Percentiles rank a stretch among this genome's conserved stretches.
Evolutionary conservation across 2,329 filamentous ascomycete species (phyloP).

Genomic region (Hortaea werneckii): DNA sequence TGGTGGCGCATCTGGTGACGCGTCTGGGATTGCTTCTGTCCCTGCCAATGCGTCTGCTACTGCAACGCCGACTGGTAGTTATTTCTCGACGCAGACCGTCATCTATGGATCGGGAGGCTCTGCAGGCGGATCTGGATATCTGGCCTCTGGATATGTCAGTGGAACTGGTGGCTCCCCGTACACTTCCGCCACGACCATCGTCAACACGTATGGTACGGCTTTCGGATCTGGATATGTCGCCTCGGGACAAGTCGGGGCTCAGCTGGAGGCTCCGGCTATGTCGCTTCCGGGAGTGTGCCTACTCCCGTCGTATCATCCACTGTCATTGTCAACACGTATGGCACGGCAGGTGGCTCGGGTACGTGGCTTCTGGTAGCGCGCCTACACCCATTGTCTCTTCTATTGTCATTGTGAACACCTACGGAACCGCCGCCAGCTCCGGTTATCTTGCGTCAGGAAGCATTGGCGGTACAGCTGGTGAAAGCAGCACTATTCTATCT

Average conservation of each 20-base stretch:
- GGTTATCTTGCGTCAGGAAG: not conserved
- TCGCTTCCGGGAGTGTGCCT: constrained; percentile 3
- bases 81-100: not conserved
- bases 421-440: not conserved
- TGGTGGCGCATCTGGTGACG: constrained; percentile 9
- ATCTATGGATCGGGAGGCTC: constrained; percentile 2
- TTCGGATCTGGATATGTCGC: constrained; percentile 12
- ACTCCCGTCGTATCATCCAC: not conserved
- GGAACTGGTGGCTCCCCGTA: constrained; percentile 5
- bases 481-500: not conserved
- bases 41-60: not conserved
- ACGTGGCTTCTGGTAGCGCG: not conserved
- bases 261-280: constrained; percentile 9
- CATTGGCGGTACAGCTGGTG: not conserved
- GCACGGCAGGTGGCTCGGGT: not conserved
- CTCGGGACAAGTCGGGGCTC: constrained; percentile 11
- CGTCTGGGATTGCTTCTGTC: not conserved
- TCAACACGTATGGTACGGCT: constrained; percentile 12
- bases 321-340: not conserved
- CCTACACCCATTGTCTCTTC: not conserved
- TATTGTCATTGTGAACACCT: not conserved
- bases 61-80: not conserved
- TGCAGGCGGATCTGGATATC: not conserved
- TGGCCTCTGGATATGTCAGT: constrained; percentile 1
- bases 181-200: constrained; percentile 8